Percentiles rank a stretch among this genome's conserved stretches.
Evolutionary conservation across 192 early-diverging fungal genomes (phyloP).

Genomic region (Glomus cerebriforme): DNA sequence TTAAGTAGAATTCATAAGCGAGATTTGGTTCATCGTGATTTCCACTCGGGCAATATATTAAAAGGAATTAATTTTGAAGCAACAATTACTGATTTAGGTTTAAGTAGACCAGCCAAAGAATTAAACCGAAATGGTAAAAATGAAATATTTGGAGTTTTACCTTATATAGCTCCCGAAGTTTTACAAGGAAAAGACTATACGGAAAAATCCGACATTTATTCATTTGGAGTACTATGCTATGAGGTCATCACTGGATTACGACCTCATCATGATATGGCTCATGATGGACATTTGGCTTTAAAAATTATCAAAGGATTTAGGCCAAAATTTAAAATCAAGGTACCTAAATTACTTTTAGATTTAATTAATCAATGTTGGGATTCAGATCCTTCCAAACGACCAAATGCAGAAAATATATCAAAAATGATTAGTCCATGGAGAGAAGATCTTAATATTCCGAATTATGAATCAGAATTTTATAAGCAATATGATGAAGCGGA

Average conservation of each 20-base stretch:
- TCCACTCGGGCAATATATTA: background rate
- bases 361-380: background rate
- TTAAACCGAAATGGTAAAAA: background rate
- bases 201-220: too few relatives aligned
- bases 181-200: too few relatives aligned
- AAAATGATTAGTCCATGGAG: background rate
- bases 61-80: background rate
- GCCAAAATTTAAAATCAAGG: background rate
- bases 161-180: too few relatives aligned
- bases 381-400: background rate
- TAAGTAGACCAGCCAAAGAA: constrained; percentile 6
- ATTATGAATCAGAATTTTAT: too few relatives aligned
- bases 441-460: too few relatives aligned
- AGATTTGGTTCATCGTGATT: background rate
- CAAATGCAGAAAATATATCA: too few relatives aligned
- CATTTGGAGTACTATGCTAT: too few relatives aligned
- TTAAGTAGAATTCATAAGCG: background rate
- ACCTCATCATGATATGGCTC: background rate
- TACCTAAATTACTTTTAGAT: background rate
- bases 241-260: background rate
- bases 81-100: background rate
- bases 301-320: background rate
- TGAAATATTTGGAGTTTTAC: too few relatives aligned
- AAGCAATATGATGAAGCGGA: too few relatives aligned
- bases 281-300: background rate